A percentile compares a stretch with the other conserved stretches of the same genome.
These are phyloP conservation scores for Monosporascus ibericus DNA, from an alignment of 2,329 filamentous ascomycete species.

Conservation along the genomic window DNA sequence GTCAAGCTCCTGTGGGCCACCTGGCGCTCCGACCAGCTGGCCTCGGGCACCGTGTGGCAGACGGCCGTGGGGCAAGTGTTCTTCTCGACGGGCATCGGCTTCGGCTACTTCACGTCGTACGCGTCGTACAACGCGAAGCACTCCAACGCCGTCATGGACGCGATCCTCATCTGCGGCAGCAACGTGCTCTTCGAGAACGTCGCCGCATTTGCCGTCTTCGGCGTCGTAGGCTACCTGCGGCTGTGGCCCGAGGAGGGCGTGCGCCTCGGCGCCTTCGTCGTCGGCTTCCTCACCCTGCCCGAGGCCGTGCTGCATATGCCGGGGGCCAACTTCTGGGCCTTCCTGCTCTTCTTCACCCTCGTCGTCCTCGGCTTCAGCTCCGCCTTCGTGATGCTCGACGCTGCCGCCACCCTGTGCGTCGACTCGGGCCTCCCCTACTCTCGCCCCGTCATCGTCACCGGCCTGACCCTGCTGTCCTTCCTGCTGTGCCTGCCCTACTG, in stretches of 20 bases:
- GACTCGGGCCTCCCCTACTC: conserved; percentile 44
- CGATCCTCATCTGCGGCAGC: conserved; percentile 47
- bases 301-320: conserved; percentile 51
- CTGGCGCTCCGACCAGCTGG: conserved; percentile 44
- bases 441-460: conserved; percentile 42
- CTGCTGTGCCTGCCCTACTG: conserved; percentile 50
- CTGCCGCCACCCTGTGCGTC: conserved; percentile 46
- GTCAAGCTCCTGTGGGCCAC: conserved; percentile 40
- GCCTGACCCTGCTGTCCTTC: conserved; percentile 42
- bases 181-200: conserved; percentile 54
- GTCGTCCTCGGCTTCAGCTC: conserved; percentile 53
- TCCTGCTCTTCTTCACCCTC: conserved; percentile 53
- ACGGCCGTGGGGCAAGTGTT: conserved; percentile 56
- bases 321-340: conserved; percentile 50
- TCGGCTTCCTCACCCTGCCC: conserved; percentile 53
- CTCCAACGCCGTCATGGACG: conserved; percentile 54
- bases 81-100: conserved; percentile 53
- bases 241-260: conserved; percentile 30
- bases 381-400: conserved; percentile 54
- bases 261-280: conserved; percentile 46
- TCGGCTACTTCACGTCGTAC: conserved; percentile 54
- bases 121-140: conserved; percentile 52
- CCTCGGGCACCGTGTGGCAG: conserved; percentile 49
- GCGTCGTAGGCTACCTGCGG: conserved; percentile 44
- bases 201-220: conserved; percentile 42